These are phyloP conservation scores for Mycosphaerella arachidis DNA, from an alignment of 2,329 filamentous ascomycete species.

Conservation along the genomic window DNA sequence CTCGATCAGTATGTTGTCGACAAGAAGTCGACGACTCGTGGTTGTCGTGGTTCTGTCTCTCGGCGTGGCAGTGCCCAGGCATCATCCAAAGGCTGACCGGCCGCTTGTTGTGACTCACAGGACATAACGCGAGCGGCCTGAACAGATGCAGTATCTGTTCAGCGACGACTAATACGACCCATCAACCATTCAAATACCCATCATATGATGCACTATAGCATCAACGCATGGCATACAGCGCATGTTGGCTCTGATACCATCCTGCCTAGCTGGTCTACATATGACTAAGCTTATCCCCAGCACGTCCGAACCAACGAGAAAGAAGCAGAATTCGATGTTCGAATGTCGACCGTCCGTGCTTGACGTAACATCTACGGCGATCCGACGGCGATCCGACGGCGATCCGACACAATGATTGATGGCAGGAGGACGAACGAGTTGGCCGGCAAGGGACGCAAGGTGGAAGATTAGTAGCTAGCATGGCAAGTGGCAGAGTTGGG, in stretches of 20 bases:
- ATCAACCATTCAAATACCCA: background rate
- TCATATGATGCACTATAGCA: constrained; percentile 6
- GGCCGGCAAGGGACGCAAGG: background rate
- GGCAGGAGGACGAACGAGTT: no score
- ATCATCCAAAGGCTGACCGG: constrained; percentile 23
- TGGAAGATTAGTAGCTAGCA: background rate
- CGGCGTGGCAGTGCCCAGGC: constrained; percentile 9
- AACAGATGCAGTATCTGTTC: background rate
- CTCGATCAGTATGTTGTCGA: constrained; percentile 31
- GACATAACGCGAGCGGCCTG: constrained; percentile 25
- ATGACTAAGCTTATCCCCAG: background rate
- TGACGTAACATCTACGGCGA: no score
- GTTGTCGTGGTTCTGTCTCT: constrained; percentile 13
- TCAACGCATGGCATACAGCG: constrained; percentile 1
- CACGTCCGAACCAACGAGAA: background rate
- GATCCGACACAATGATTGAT: background rate
- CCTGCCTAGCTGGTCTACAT: background rate
- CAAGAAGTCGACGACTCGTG: constrained; percentile 19
- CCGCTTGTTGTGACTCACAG: constrained; percentile 22
- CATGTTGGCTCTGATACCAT: background rate
- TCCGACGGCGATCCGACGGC: background rate
- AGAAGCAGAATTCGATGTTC: no score
- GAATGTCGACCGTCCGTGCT: background rate
- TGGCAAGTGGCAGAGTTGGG: background rate
- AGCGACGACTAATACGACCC: background rate